phyloP scores from a whole-genome alignment of 352 stramenopile genomes.

The Pythium brachiatum region DNA sequence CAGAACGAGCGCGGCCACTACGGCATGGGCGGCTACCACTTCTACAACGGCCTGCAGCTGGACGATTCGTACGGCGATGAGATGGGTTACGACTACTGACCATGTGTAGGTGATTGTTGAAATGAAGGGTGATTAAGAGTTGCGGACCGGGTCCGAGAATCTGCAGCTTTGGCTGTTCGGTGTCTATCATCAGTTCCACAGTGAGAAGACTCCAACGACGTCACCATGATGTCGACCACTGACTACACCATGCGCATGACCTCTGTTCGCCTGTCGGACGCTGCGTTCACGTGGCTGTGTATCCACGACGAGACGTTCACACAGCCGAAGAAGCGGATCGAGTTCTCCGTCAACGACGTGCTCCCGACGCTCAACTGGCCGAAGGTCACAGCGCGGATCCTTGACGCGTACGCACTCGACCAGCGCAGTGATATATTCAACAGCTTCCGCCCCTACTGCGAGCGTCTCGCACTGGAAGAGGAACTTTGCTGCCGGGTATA shows the following conservation, averaged over 20 bases:
- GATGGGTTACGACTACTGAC: not conserved
- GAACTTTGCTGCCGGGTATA: not conserved
- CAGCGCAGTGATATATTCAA: not conserved
- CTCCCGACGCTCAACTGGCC: not conserved
- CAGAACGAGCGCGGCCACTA: conserved; percentile 12
- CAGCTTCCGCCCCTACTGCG: not conserved
- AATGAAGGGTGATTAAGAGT: too few relatives aligned
- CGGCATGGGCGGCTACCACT: conserved; percentile 15
- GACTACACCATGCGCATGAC: not conserved
- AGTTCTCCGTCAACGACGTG: not conserved
- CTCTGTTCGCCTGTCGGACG: not conserved
- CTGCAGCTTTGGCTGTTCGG: too few relatives aligned
- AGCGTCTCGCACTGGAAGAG: not conserved
- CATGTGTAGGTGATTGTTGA: too few relatives aligned
- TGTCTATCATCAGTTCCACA: too few relatives aligned
- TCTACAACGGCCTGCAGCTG: conserved; percentile 16
- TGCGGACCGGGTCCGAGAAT: too few relatives aligned
- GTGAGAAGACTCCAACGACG: too few relatives aligned
- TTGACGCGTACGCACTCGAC: not conserved
- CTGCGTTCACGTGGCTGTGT: not conserved
- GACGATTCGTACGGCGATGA: conserved; percentile 4
- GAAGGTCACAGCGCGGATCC: not conserved
- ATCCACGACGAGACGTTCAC: not conserved
- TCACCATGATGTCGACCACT: too few relatives aligned
- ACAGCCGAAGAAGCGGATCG: not conserved